phyloP scores from a whole-genome alignment of 768 basidiomycete genomes.

The Mycena alexandri region DNA sequence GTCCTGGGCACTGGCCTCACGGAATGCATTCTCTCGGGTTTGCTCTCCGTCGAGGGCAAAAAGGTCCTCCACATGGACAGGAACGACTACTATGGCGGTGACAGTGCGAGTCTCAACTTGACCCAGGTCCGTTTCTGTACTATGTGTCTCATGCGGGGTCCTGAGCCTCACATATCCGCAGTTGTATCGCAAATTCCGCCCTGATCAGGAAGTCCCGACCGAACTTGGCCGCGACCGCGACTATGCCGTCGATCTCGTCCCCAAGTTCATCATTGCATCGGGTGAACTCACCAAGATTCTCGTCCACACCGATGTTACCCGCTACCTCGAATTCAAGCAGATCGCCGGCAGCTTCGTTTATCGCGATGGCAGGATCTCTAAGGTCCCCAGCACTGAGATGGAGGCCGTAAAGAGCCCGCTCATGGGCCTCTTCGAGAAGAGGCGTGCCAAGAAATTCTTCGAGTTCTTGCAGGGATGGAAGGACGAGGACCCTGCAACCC shows the following conservation, averaged over 20 bases:
- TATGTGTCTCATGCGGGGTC: conserved; percentile 26
- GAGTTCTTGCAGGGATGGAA: conserved; percentile 96
- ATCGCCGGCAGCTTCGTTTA: conserved; percentile 99
- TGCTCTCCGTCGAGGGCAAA: conserved; percentile 99
- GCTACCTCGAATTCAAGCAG: conserved; percentile 99
- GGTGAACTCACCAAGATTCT: conserved; percentile 98
- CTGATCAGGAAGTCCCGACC: conserved; percentile 77
- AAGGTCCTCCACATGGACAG: conserved; percentile 99
- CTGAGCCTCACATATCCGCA: conserved; percentile 48
- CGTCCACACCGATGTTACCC: conserved; percentile 98
- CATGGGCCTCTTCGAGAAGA: conserved; percentile 99
- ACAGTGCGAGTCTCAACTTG: conserved; percentile 95
- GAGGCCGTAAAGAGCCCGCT: conserved; percentile 95
- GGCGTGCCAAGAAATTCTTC: conserved; percentile 98
- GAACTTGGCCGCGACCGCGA: conserved; percentile 97
- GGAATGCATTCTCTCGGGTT: conserved; percentile 97
- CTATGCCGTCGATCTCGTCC: conserved; percentile 97
- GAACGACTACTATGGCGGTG: conserved; percentile 99
- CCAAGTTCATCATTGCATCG: conserved; percentile 99
- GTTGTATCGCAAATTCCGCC: conserved; percentile 97
- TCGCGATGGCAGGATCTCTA: conserved; percentile 95
- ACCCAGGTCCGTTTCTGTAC: conserved; percentile 79
- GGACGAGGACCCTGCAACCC: conserved; percentile 95
- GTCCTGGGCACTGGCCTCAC: conserved; percentile 97
- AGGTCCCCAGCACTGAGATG: conserved; percentile 97